A percentile compares a stretch with the other conserved stretches of the same genome.
Evolutionary conservation across 2,329 filamentous ascomycete species (phyloP).

Genomic region (Diaporthe australafricana): DNA sequence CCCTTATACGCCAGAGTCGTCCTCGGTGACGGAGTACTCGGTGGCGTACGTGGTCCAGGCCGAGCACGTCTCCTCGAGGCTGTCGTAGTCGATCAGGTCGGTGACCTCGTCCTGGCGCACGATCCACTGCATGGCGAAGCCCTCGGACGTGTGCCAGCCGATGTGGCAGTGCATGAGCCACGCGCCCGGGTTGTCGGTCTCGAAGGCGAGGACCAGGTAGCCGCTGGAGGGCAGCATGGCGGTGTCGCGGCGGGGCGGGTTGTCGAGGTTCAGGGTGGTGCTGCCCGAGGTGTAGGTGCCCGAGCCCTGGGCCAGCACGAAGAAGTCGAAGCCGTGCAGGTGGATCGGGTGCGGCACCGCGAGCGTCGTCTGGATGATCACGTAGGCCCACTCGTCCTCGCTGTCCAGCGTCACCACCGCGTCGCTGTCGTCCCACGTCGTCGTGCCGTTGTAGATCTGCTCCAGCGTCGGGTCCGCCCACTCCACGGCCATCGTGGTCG

Average conservation of each 20-base stretch:
- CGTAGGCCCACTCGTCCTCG: conserved; percentile 48
- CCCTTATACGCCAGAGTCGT: conserved; percentile 49
- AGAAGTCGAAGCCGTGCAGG: conserved; percentile 58
- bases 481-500: conserved; percentile 57
- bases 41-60: conserved; percentile 47
- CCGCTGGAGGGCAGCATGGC: conserved; percentile 57
- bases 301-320: conserved; percentile 48
- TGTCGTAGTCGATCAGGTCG: conserved; percentile 38
- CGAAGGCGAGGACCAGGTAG: conserved; percentile 61
- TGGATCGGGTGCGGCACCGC: conserved; percentile 54
- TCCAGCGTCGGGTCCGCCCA: conserved; percentile 59
- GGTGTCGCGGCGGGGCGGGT: conserved; percentile 61
- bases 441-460: conserved; percentile 44
- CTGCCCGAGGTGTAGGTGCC: conserved; percentile 46
- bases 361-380: conserved; percentile 46
- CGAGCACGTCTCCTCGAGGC: conserved; percentile 45
- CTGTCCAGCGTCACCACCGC: conserved; percentile 45
- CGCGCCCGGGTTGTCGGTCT: conserved; percentile 62
- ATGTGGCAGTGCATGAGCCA: conserved; percentile 62
- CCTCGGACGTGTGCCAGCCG: conserved; percentile 62
- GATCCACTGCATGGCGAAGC: conserved; percentile 65
- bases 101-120: conserved; percentile 48
- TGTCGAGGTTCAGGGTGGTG: conserved; percentile 49
- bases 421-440: conserved; percentile 43
- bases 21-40: conserved; percentile 41